phyloP scores from a whole-genome alignment of 2,329 filamentous ascomycete species.

The Uncinocarpus reesii region DNA sequence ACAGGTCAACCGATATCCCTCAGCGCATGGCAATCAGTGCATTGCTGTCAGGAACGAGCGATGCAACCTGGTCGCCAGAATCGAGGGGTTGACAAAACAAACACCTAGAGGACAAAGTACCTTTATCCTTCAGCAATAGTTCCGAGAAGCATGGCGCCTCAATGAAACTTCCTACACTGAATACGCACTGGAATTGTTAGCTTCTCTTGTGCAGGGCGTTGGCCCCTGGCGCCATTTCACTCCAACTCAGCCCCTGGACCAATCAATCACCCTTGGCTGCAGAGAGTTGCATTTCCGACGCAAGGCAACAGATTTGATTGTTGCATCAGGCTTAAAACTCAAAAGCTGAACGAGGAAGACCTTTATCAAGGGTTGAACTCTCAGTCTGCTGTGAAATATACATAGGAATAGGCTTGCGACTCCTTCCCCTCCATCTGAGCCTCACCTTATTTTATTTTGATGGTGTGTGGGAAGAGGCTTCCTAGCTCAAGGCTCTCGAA shows the following conservation, averaged over 20 bases:
- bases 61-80: too few relatives aligned
- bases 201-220: slow-evolving; percentile 5
- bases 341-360: neutral
- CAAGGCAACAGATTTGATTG: slow-evolving; percentile 8
- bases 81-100: too few relatives aligned
- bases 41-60: too few relatives aligned
- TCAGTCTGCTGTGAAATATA: slow-evolving; percentile 8
- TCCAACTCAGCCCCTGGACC: neutral
- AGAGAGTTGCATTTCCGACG: neutral
- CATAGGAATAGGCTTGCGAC: neutral
- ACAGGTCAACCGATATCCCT: too few relatives aligned
- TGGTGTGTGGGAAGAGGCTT: slow-evolving; percentile 3
- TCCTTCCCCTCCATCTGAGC: slow-evolving; percentile 2
- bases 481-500: neutral
- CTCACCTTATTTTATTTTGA: slow-evolving; percentile 10
- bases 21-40: too few relatives aligned
- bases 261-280: slow-evolving; percentile 6
- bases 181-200: neutral
- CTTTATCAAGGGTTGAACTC: neutral
- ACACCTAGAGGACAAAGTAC: too few relatives aligned
- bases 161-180: neutral
- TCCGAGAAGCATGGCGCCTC: too few relatives aligned
- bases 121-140: too few relatives aligned
- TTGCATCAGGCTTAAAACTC: slow-evolving; percentile 8
- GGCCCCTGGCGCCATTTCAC: neutral